A percentile compares a stretch with the other conserved stretches of the same genome.
Conservation (phyloP, 78 protist genomes). For the Protostelium mycophagum region DNA sequence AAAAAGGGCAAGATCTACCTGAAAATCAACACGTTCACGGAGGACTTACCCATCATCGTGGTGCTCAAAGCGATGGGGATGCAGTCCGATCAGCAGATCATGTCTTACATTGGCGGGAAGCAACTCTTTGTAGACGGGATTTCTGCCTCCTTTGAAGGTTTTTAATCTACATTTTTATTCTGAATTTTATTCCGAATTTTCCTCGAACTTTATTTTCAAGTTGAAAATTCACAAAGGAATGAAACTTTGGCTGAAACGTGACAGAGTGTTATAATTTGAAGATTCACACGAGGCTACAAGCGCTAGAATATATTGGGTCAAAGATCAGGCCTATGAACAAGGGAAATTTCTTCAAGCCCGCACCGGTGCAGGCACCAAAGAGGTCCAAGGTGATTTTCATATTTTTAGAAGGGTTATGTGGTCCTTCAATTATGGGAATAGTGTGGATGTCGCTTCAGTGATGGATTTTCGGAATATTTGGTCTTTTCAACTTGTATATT, state of each 20-base stretch:
- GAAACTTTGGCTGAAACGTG: too few relatives aligned
- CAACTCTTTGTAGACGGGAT: conserved; percentile 14
- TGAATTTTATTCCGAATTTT: too few relatives aligned
- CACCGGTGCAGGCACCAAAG: neutral
- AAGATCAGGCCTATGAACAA: neutral
- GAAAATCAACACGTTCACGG: conserved; percentile 83
- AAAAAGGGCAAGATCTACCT: conserved; percentile 76
- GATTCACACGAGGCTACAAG: conserved; percentile 59
- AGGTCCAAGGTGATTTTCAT: neutral
- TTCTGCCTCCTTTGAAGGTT: conserved; percentile 43
- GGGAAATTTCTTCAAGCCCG: neutral
- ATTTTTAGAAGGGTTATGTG: neutral
- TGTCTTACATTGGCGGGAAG: neutral
- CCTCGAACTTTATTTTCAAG: too few relatives aligned
- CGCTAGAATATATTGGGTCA: conserved; percentile 73
- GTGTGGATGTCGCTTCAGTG: too few relatives aligned
- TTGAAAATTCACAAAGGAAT: too few relatives aligned
- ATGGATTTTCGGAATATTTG: too few relatives aligned
- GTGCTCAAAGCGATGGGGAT: conserved; percentile 75
- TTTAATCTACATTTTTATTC: too few relatives aligned
- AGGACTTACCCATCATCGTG: conserved; percentile 88
- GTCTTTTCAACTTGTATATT: too few relatives aligned
- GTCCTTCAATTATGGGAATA: too few relatives aligned
- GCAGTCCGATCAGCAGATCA: conserved; percentile 1
- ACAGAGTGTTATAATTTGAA: conserved; percentile 16